phyloP scores from a whole-genome alignment of 192 early-diverging fungal species.

The Rhizophlyctis rosea region DNA sequence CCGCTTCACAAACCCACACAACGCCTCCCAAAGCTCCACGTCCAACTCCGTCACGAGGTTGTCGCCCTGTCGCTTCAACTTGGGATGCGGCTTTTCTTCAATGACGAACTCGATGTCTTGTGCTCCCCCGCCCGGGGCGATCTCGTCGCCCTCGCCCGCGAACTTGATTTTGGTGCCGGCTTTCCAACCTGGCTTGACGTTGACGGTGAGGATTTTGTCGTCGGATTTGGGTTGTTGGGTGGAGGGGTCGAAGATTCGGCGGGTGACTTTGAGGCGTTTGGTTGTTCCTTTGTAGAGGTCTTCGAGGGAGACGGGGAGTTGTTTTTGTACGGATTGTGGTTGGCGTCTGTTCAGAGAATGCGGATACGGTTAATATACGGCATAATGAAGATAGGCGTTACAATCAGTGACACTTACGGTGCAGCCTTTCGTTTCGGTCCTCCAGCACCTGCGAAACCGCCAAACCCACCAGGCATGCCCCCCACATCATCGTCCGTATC shows the following conservation, averaged over 20 bases:
- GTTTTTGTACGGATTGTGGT: slow-evolving; percentile 52
- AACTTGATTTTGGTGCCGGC: slow-evolving; percentile 96
- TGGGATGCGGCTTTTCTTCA: slow-evolving; percentile 87
- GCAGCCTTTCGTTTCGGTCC: slow-evolving; percentile 7
- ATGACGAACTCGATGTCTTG: slow-evolving; percentile 95
- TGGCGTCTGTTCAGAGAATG: slow-evolving; percentile 32
- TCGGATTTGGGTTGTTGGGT: no score
- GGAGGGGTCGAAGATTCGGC: slow-evolving; percentile 45
- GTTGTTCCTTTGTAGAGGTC: slow-evolving; percentile 87
- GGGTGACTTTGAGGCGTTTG: slow-evolving; percentile 91
- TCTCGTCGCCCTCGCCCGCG: slow-evolving; percentile 83
- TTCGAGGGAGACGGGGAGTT: slow-evolving; percentile 79
- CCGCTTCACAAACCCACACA: slow-evolving; percentile 72
- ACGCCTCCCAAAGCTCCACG: slow-evolving; percentile 73
- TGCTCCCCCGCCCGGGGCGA: slow-evolving; percentile 44
- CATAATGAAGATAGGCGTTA: no score
- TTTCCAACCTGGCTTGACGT: slow-evolving; percentile 95
- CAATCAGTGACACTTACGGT: no score
- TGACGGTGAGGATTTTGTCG: slow-evolving; percentile 82
- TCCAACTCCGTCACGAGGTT: slow-evolving; percentile 61
- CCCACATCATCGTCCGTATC: slow-evolving; percentile 44
- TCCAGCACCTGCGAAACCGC: slow-evolving; percentile 42
- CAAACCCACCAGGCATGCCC: slow-evolving; percentile 36
- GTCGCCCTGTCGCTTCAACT: slow-evolving; percentile 86
- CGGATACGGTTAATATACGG: no score